Base-by-base conservation (phyloP, 345 rosid genomes). In the Salix viminalis region DNA sequence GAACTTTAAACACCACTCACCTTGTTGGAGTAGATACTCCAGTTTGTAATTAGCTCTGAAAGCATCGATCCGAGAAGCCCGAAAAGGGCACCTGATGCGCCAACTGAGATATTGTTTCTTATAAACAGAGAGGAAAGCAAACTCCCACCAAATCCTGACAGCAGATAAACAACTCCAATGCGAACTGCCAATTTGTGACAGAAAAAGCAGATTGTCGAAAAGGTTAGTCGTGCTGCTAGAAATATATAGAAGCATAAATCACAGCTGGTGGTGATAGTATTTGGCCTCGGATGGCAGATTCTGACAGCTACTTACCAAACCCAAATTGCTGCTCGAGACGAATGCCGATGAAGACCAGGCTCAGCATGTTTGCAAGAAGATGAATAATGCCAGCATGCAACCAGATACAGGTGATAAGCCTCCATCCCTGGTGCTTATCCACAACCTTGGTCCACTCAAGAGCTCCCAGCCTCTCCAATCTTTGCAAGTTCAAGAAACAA, bases 31-130 rank as follows among this genome's bases (percentile, higher is more conserved):
- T 81, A 81, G 46, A 81, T 67, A 12, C 58, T 73, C 84, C 80
- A 81, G 73, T 81, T 81, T 68, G 80, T 76, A 65, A 81, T 12
- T 16, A 81, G 74, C 64, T 81, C 84, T 18, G 80, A 76, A 46
- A 81, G 80, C 84, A 81, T 81, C 12, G 84, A 80, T 64, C 84
- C 80, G 1, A 81, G 77, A 44, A 81, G 77, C 42, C 84, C 80
- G 15, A 77, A 81, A 60, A 81, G 75, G 18, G 84, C 80, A 62
- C 84, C 80, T 1, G 84, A 81, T 7, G 84, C 80, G 37, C 80
- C 80, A 5, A 81, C 84, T 19, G 80, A 81, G 42, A 81, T 77
- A 80, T 9, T 77, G 65, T 72, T 21, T 67, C 75, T 37, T 2
- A 74, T 69, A 58, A 81, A 81, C 13, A 81, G 75, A 6, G 81